phyloP scores from a whole-genome alignment of 2,329 filamentous ascomycete species.

The Botrytis fragariae region DNA sequence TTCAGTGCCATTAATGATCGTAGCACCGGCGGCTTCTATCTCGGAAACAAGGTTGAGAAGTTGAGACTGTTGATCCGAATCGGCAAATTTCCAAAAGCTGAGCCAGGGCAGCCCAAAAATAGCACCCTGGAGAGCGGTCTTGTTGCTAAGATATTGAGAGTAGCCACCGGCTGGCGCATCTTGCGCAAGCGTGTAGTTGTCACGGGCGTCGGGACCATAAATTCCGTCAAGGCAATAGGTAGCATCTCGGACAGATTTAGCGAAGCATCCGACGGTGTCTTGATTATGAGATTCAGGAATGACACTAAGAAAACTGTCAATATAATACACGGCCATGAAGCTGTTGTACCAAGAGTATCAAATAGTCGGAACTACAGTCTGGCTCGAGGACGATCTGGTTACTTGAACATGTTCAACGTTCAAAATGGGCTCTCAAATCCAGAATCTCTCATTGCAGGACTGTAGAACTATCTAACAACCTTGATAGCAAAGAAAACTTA shows the following conservation, averaged over 20 bases:
- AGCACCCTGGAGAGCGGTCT: constrained; percentile 54
- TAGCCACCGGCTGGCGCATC: constrained; percentile 56
- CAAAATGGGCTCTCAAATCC: not conserved
- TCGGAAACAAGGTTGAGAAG: constrained; percentile 52
- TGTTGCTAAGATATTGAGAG: constrained; percentile 41
- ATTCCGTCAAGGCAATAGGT: constrained; percentile 65
- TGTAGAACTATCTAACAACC: constrained; percentile 31
- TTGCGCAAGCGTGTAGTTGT: constrained; percentile 65
- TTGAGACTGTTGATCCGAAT: constrained; percentile 52
- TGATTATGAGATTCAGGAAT: constrained; percentile 67
- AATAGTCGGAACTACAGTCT: not conserved
- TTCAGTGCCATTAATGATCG: constrained; percentile 67
- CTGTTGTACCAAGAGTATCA: not conserved
- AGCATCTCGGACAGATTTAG: constrained; percentile 66
- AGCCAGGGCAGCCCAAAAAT: constrained; percentile 70
- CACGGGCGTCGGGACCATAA: constrained; percentile 58
- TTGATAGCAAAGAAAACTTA: constrained; percentile 21
- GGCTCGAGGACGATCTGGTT: not conserved
- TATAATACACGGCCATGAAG: not conserved
- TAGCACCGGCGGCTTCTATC: constrained; percentile 61
- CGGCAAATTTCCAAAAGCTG: constrained; percentile 65
- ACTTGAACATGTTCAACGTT: not conserved
- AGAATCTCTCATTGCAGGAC: constrained; percentile 43
- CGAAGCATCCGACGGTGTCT: constrained; percentile 68
- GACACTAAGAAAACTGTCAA: constrained; percentile 45